Evolutionary conservation across 176 grass and related monocot genomes (phyloP).

Genomic region (Bromus sterilis): DNA sequence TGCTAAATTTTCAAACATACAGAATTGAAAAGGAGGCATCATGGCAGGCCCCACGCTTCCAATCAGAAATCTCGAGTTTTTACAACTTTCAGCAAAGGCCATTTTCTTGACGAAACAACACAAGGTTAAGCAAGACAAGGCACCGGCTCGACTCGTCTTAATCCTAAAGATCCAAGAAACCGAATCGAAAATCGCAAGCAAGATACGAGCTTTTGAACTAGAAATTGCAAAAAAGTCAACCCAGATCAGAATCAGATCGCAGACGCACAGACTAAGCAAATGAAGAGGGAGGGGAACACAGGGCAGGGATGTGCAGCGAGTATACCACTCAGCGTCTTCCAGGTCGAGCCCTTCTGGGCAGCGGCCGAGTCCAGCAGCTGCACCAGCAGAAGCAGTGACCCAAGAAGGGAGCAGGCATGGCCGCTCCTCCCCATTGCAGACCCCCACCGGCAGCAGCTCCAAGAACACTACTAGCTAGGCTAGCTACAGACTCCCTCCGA

Average conservation of each 20-base stretch:
- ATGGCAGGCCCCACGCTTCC: slow-evolving; percentile 16
- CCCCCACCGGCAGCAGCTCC: slow-evolving; percentile 13
- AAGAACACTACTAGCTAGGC: neutral
- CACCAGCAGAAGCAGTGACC: slow-evolving; percentile 22
- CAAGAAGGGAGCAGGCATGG: slow-evolving; percentile 31
- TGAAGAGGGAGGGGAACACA: neutral
- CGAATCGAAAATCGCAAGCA: neutral
- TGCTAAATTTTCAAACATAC: neutral
- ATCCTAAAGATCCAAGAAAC: slow-evolving; percentile 24
- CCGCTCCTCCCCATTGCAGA: slow-evolving; percentile 47
- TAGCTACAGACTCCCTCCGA: slow-evolving; percentile 3
- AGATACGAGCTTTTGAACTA: slow-evolving; percentile 4
- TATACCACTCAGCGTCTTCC: slow-evolving; percentile 54
- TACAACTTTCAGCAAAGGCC: neutral
- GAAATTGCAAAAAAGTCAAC: neutral
- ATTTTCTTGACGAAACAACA: neutral
- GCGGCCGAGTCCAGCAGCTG: slow-evolving; percentile 12
- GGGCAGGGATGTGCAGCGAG: neutral
- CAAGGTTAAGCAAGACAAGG: neutral
- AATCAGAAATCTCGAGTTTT: slow-evolving; percentile 8
- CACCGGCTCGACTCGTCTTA: neutral
- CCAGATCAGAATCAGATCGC: slow-evolving; percentile 59
- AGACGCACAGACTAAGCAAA: neutral
- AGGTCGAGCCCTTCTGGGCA: slow-evolving; percentile 45
- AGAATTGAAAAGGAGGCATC: neutral